These are phyloP conservation scores for Phoma sp. DNA, from an alignment of 2,329 filamentous ascomycete species.

Conservation along the genomic window DNA sequence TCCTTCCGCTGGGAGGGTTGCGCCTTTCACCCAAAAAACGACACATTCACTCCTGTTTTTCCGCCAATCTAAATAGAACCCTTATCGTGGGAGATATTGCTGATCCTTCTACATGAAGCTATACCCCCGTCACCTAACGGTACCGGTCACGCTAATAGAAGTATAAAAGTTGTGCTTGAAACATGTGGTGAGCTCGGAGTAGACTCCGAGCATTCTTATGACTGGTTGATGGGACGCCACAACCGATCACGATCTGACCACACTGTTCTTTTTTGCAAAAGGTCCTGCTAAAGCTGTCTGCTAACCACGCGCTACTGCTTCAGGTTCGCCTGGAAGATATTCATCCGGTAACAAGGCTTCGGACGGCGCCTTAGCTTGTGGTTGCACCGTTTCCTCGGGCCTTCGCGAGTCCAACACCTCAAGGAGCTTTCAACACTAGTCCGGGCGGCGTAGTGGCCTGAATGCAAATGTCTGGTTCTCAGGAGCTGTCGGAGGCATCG, in stretches of 20 bases:
- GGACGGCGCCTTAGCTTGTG: constrained; percentile 1
- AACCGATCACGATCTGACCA: constrained; percentile 4
- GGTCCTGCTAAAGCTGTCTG: constrained; percentile 1
- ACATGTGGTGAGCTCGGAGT: constrained; percentile 15
- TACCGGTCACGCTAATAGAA: constrained; percentile 1
- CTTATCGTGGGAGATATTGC: constrained; percentile 1
- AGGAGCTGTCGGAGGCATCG: neutral
- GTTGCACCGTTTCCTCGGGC: constrained; percentile 5
- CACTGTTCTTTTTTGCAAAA: neutral
- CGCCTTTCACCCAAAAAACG: no score
- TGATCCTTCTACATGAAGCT: constrained; percentile 13
- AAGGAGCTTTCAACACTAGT: neutral
- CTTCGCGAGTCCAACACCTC: neutral
- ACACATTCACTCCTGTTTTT: no score
- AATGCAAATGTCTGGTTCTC: neutral
- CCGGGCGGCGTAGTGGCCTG: neutral
- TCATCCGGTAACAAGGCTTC: neutral
- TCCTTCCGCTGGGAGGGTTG: no score
- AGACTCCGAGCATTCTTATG: neutral
- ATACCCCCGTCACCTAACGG: constrained; percentile 9
- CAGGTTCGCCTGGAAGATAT: neutral
- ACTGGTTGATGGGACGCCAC: constrained; percentile 7
- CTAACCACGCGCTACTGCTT: neutral
- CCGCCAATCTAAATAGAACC: neutral
- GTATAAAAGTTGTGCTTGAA: constrained; percentile 4